These are phyloP conservation scores for Agapanthus africanus DNA, from an alignment of 106 monocot species.

Conservation along the genomic window DNA sequence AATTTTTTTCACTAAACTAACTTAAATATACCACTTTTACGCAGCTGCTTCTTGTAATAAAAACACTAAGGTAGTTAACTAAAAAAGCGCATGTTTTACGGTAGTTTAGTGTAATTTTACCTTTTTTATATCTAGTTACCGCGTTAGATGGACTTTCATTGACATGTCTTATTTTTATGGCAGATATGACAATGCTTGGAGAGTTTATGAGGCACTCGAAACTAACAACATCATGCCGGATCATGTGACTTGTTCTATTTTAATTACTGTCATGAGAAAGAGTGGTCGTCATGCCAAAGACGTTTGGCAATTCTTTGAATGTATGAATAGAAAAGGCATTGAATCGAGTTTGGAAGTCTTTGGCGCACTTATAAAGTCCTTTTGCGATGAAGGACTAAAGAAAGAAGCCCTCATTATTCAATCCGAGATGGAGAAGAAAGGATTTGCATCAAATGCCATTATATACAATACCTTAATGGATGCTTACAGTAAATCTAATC, in stretches of 20 bases:
- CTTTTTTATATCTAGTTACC: too few relatives aligned
- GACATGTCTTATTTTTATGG: too few relatives aligned
- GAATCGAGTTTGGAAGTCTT: constrained; percentile 60
- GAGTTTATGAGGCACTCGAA: constrained; percentile 68
- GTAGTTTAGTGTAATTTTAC: too few relatives aligned
- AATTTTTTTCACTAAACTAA: too few relatives aligned
- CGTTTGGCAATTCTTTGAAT: constrained; percentile 82
- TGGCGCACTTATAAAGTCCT: constrained; percentile 72
- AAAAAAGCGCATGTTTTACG: too few relatives aligned
- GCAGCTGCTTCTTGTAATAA: too few relatives aligned
- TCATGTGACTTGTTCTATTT: constrained; percentile 76
- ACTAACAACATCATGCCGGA: constrained; percentile 70
- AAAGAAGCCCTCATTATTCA: constrained; percentile 91
- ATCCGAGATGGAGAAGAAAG: constrained; percentile 89
- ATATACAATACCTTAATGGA: constrained; percentile 94
- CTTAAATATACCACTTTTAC: too few relatives aligned
- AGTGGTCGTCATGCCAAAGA: constrained; percentile 63
- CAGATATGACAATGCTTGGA: constrained; percentile 93
- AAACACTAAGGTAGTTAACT: too few relatives aligned
- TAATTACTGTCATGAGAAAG: constrained; percentile 74
- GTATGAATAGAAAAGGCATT: constrained; percentile 77
- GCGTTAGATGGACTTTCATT: too few relatives aligned
- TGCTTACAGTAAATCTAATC: constrained; percentile 70
- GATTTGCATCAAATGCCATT: constrained; percentile 67
- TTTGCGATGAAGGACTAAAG: constrained; percentile 79